Percentiles rank a stretch among this genome's conserved stretches.
Conservation (phyloP, 2,329 filamentous ascomycete species). For the Trichoderma gracile region DNA sequence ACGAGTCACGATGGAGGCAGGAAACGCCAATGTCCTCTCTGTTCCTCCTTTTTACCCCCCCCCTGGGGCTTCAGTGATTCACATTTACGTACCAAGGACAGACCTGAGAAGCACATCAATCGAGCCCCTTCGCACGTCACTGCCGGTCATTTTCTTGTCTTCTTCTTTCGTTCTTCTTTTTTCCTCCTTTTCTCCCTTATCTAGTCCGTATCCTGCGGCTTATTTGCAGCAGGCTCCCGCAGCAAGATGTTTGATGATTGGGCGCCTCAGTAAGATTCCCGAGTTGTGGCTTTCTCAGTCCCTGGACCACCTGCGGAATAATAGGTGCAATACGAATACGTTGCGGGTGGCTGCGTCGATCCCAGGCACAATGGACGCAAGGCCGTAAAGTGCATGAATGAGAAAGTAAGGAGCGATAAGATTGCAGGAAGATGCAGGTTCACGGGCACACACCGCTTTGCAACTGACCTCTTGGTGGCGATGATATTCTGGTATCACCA, state of each 20-base stretch:
- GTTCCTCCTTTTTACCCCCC: background rate
- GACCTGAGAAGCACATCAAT: constrained; percentile 26
- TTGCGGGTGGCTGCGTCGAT: background rate
- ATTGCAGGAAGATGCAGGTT: no score
- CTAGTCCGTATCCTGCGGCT: background rate
- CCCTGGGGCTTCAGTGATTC: background rate
- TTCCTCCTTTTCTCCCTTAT: background rate
- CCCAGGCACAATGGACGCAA: no score
- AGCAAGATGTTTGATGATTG: background rate
- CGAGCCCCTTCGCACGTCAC: constrained; percentile 24
- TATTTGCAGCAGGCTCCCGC: background rate
- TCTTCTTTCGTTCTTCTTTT: background rate
- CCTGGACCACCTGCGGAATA: background rate
- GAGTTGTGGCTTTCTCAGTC: background rate
- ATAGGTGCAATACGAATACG: constrained; percentile 2
- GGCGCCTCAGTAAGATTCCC: background rate
- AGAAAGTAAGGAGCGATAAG: no score
- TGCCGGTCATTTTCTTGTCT: constrained; percentile 3
- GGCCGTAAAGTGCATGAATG: no score
- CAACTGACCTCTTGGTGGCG: background rate
- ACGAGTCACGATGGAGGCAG: constrained; percentile 28
- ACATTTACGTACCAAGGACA: constrained; percentile 26
- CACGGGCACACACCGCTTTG: no score
- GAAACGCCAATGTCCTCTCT: background rate
- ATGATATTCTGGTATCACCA: background rate